phyloP scores from a whole-genome alignment of 345 rosid species.

The Firmiana major region DNA sequence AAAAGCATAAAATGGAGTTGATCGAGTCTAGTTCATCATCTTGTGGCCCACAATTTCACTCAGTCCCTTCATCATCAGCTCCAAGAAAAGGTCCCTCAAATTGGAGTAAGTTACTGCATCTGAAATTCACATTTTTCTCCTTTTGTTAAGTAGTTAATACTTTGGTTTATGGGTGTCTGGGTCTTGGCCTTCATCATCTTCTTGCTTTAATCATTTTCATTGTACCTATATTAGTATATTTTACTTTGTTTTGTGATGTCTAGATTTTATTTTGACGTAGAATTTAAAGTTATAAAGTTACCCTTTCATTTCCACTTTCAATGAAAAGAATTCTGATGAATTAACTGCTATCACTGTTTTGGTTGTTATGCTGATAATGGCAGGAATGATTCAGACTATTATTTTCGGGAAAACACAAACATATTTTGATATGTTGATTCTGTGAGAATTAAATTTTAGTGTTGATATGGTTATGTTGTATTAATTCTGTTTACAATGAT shows the following conservation, averaged over 20 bases:
- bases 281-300: neutral
- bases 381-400: neutral
- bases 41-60: constrained; percentile 37
- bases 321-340: neutral
- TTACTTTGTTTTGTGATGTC: neutral
- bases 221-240: neutral
- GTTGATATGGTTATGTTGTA: neutral
- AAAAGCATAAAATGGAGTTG: constrained; percentile 55
- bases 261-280: neutral
- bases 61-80: constrained; percentile 52
- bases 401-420: neutral
- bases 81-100: constrained; percentile 42
- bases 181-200: constrained; percentile 27
- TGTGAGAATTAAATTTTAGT: neutral
- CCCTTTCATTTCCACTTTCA: neutral
- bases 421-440: neutral
- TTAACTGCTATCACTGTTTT: neutral
- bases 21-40: constrained; percentile 53
- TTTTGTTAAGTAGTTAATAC: neutral
- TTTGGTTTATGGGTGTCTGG: neutral
- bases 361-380: neutral
- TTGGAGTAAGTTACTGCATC: constrained; percentile 45
- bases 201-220: neutral
- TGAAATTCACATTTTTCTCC: neutral
- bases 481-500: neutral